Evolutionary conservation across 176 grass and related monocot species (phyloP).

Genomic region (Melocanna baccifera): DNA sequence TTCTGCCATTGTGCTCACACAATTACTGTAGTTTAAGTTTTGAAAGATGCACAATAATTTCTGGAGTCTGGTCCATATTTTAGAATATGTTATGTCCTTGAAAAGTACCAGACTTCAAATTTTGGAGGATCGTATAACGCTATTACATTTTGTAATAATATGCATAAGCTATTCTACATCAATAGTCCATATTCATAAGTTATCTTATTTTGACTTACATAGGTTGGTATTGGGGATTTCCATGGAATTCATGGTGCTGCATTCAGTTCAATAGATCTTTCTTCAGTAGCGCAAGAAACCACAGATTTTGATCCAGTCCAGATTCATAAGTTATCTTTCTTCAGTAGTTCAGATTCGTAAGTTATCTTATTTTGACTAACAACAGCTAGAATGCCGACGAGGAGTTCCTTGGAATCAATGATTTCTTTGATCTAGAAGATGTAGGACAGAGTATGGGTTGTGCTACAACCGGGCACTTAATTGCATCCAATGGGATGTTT

Average conservation of each 20-base stretch:
- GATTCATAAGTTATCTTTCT: too few relatives aligned
- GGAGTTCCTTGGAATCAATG: too few relatives aligned
- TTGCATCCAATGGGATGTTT: constrained; percentile 34
- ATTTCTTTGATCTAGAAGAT: too few relatives aligned
- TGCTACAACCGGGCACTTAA: too few relatives aligned
- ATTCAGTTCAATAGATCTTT: constrained; percentile 7
- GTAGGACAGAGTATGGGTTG: too few relatives aligned
- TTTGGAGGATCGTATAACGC: background rate
- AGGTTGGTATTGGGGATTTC: constrained; percentile 21
- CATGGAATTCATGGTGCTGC: constrained; percentile 2
- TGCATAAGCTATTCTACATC: background rate
- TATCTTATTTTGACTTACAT: background rate
- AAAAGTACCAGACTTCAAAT: background rate
- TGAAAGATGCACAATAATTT: background rate
- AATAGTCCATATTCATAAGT: background rate
- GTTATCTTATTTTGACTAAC: too few relatives aligned
- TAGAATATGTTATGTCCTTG: background rate
- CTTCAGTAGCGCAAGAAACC: constrained; percentile 36
- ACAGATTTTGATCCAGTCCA: constrained; percentile 6
- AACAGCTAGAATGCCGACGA: constrained; percentile 43
- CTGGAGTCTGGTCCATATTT: background rate
- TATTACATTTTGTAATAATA: background rate
- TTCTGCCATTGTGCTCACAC: background rate
- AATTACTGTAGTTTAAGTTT: background rate
- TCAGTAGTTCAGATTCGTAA: too few relatives aligned